phyloP scores from a whole-genome alignment of 169 alveolate genomes.

The Cryptosporidium ubiquitum region DNA sequence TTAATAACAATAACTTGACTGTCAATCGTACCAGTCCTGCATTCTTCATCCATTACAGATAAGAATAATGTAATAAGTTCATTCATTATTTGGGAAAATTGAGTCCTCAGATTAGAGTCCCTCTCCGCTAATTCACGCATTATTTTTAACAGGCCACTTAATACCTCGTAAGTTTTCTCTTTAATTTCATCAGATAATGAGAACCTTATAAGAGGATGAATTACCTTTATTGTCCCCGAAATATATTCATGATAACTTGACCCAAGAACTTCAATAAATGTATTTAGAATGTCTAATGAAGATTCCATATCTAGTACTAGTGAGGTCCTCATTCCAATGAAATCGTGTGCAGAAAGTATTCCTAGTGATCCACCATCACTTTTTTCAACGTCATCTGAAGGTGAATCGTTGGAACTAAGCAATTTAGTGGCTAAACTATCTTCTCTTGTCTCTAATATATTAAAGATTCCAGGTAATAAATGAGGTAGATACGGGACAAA shows the following conservation, averaged over 20 bases:
- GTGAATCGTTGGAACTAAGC: conserved; percentile 23
- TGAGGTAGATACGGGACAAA: conserved; percentile 89
- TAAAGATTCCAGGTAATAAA: conserved; percentile 81
- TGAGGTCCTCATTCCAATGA: conserved; percentile 67
- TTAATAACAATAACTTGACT: conserved; percentile 61
- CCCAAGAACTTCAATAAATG: conserved; percentile 63
- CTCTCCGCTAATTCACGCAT: conserved; percentile 66
- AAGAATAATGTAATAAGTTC: conserved; percentile 44
- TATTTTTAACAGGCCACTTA: conserved; percentile 56
- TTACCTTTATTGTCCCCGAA: conserved; percentile 55
- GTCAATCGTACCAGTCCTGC: conserved; percentile 59
- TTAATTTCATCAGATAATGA: conserved; percentile 70
- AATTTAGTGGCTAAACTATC: conserved; percentile 38
- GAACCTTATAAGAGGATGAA: conserved; percentile 66
- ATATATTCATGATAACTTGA: conserved; percentile 49
- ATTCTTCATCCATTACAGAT: conserved; percentile 59
- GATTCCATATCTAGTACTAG: conserved; percentile 69
- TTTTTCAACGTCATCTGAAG: conserved; percentile 22
- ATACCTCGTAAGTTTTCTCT: conserved; percentile 58
- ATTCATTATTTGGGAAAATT: conserved; percentile 40
- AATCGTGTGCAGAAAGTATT: conserved; percentile 61
- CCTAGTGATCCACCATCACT: conserved; percentile 21
- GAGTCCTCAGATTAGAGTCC: conserved; percentile 26
- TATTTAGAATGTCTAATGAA: conserved; percentile 52
- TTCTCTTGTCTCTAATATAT: conserved; percentile 42